Percentiles rank a stretch among this genome's conserved stretches.
These are phyloP conservation scores for Blastobotrys attinorum DNA, from an alignment of 805 yeast genomes.

Conservation along the genomic window DNA sequence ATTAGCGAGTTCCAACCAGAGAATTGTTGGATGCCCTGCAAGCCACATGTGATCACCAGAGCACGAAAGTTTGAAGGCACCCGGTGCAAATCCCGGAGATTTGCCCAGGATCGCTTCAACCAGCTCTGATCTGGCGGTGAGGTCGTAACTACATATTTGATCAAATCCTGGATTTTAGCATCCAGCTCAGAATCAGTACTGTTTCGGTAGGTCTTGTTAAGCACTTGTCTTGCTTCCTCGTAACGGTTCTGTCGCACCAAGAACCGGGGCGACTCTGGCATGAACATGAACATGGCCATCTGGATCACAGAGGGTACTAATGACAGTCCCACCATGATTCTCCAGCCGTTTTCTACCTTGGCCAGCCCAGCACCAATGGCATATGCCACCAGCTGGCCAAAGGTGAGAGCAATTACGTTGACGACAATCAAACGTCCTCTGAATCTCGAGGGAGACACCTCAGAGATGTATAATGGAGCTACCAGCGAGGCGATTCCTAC, in stretches of 20 bases:
- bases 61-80: conserved; percentile 71
- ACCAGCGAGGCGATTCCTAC: conserved; percentile 92
- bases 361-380: conserved; percentile 76
- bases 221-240: conserved; percentile 60
- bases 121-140: conserved; percentile 12
- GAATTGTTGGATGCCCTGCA: conserved; percentile 95
- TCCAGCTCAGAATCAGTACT: conserved; percentile 59
- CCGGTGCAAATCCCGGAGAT: conserved; percentile 27
- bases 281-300: conserved; percentile 64
- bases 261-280: conserved; percentile 94
- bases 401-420: conserved; percentile 84
- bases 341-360: conserved; percentile 77
- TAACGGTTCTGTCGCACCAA: conserved; percentile 63
- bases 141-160: conserved; percentile 22
- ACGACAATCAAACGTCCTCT: conserved; percentile 87
- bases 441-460: conserved; percentile 84
- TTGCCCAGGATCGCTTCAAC: conserved; percentile 21
- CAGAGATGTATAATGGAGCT: conserved; percentile 90
- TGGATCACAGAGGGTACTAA: conserved; percentile 81
- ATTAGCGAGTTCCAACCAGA: conserved; percentile 94
- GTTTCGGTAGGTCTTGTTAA: conserved; percentile 52
- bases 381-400: conserved; percentile 92
- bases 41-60: conserved; percentile 78
- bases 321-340: conserved; percentile 83
- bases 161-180: conserved; percentile 60